phyloP scores from a whole-genome alignment of 148 eudicot genomes.

The Heliamphora exappendiculata region DNA sequence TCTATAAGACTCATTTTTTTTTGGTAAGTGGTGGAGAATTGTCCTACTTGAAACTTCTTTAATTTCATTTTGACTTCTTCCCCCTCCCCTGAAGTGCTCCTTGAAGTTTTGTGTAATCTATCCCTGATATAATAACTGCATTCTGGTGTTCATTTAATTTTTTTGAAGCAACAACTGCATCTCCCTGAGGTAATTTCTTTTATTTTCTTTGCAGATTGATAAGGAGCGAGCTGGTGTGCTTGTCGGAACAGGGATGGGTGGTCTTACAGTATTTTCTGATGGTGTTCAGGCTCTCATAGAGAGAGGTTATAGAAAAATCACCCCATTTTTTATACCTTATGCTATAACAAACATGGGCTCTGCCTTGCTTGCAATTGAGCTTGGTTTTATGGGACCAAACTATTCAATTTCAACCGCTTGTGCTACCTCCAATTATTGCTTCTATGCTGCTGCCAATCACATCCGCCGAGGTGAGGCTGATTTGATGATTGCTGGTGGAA shows the following conservation, averaged over 20 bases:
- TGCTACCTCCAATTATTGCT: constrained; percentile 92
- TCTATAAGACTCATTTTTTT: no score
- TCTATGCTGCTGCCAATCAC: constrained; percentile 93
- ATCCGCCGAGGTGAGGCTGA: constrained; percentile 97
- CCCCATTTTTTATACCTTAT: constrained; percentile 92
- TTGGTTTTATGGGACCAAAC: constrained; percentile 95
- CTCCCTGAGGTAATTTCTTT: background rate
- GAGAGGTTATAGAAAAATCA: constrained; percentile 77
- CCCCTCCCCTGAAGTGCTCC: background rate
- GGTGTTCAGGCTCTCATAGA: constrained; percentile 81
- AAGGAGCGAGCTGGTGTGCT: constrained; percentile 84
- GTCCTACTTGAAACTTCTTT: background rate
- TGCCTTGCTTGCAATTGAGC: constrained; percentile 89
- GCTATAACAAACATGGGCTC: constrained; percentile 94
- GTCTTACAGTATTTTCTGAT: constrained; percentile 74
- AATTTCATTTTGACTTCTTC: background rate
- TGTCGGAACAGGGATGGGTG: constrained; percentile 97
- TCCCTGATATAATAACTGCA: background rate
- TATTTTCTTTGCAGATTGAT: constrained; percentile 48
- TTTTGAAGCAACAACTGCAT: background rate
- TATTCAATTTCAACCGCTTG: constrained; percentile 95
- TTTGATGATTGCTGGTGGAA: constrained; percentile 90
- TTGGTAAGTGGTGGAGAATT: background rate
- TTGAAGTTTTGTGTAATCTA: background rate
- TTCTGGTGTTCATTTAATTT: constrained; percentile 9